phyloP scores from a whole-genome alignment of 805 yeast species.

The Lipomyces starkeyi region DNA sequence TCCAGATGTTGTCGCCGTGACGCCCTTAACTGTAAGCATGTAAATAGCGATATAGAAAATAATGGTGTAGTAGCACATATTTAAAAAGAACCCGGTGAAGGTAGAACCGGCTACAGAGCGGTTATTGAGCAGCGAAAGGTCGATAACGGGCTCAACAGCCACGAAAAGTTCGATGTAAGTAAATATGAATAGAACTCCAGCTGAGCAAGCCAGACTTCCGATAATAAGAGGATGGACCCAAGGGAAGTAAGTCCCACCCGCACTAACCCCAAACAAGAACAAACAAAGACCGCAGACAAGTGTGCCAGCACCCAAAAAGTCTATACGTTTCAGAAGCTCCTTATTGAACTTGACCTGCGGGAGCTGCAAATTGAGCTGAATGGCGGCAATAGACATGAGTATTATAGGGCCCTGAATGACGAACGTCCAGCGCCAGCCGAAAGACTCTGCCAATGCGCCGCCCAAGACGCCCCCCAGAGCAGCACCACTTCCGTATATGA shows the following conservation, averaged over 20 bases:
- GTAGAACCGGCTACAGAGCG: constrained; percentile 69
- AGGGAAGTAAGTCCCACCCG: constrained; percentile 62
- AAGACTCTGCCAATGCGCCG: constrained; percentile 57
- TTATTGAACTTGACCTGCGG: constrained; percentile 46
- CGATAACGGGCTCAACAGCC: constrained; percentile 71
- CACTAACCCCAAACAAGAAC: constrained; percentile 66
- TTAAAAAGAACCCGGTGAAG: constrained; percentile 70
- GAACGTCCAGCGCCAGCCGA: constrained; percentile 69
- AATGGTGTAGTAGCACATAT: constrained; percentile 68
- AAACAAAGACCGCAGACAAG: constrained; percentile 62
- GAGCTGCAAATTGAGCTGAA: constrained; percentile 39
- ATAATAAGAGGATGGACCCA: constrained; percentile 54
- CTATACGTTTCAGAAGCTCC: constrained; percentile 59
- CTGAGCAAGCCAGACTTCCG: constrained; percentile 46
- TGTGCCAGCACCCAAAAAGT: constrained; percentile 65
- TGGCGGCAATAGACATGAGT: constrained; percentile 48
- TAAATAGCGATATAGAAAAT: constrained; percentile 75
- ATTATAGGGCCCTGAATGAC: constrained; percentile 49
- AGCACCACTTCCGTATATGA: constrained; percentile 76
- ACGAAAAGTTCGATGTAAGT: constrained; percentile 56
- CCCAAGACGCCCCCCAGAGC: constrained; percentile 67
- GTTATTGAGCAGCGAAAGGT: constrained; percentile 60
- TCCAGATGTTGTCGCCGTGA: constrained; percentile 63
- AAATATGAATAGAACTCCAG: constrained; percentile 49
- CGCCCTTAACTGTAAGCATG: constrained; percentile 60